Evolutionary conservation across 108 stramenopile genomes (phyloP).

Genomic region (Asterionellopsis glacialis): DNA sequence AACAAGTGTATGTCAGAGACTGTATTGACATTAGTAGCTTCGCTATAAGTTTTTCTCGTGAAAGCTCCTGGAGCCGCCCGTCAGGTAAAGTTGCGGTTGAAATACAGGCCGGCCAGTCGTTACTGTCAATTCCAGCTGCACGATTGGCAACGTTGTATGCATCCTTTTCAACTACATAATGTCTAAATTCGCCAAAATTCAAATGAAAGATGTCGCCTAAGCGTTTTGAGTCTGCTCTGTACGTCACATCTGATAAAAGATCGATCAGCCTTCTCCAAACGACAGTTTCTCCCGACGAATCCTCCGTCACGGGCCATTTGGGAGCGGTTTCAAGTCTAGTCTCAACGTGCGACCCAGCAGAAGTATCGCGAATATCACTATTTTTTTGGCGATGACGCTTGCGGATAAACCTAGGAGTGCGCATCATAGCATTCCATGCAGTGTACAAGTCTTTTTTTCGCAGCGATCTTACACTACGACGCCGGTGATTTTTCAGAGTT

Average conservation of each 20-base stretch:
- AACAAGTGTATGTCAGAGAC: slow-evolving; percentile 73
- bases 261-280: slow-evolving; percentile 81
- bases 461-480: slow-evolving; percentile 40
- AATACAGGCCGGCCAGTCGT: slow-evolving; percentile 82
- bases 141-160: slow-evolving; percentile 58
- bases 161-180: slow-evolving; percentile 73
- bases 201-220: slow-evolving; percentile 63
- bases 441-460: slow-evolving; percentile 79
- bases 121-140: slow-evolving; percentile 50
- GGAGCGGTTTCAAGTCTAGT: slow-evolving; percentile 9
- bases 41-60: slow-evolving; percentile 72
- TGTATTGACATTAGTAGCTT: slow-evolving; percentile 74
- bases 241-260: slow-evolving; percentile 60
- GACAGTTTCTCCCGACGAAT: slow-evolving; percentile 55
- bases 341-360: not conserved
- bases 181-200: slow-evolving; percentile 80
- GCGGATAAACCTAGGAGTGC: slow-evolving; percentile 55
- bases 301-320: slow-evolving; percentile 10
- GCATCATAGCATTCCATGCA: slow-evolving; percentile 81
- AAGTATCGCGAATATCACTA: not conserved
- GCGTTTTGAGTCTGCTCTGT: slow-evolving; percentile 70
- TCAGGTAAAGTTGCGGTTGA: slow-evolving; percentile 59
- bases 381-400: not conserved
- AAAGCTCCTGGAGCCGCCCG: slow-evolving; percentile 65
- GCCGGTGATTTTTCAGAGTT: slow-evolving; percentile 7